Conservation (phyloP, 345 rosid genomes). For the Streptanthus diversifolius region DNA sequence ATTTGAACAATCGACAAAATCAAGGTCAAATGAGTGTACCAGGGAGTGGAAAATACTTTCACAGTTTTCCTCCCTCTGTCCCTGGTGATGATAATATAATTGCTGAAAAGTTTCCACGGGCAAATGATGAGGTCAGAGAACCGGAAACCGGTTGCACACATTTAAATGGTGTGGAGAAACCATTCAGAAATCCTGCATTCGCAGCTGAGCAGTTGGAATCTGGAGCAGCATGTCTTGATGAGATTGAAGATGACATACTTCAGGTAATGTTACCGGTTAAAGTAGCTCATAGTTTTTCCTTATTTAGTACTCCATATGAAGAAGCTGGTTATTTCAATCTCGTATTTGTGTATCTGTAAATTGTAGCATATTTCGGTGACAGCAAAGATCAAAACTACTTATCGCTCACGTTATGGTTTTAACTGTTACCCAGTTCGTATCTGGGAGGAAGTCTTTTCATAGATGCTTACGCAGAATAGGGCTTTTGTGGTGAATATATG, state of each 20-base stretch:
- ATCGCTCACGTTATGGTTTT: not conserved
- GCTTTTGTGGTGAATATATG: constrained; percentile 42
- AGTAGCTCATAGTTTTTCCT: not conserved
- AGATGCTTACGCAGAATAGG: constrained; percentile 5
- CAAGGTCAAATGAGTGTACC: constrained; percentile 23
- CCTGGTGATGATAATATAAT: constrained; percentile 22
- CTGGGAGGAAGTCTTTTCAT: not conserved
- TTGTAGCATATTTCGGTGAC: constrained; percentile 9
- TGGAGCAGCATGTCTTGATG: constrained; percentile 46
- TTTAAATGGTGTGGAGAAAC: constrained; percentile 32
- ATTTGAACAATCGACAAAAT: constrained; percentile 33
- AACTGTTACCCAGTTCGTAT: not conserved
- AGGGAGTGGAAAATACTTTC: constrained; percentile 34
- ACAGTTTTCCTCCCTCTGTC: constrained; percentile 32
- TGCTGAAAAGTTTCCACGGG: constrained; percentile 32
- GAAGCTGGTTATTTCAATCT: not conserved
- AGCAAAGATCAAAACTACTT: constrained; percentile 5
- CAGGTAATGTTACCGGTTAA: constrained; percentile 47
- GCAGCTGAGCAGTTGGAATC: constrained; percentile 35
- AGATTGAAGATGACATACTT: constrained; percentile 75
- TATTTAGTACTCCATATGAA: not conserved
- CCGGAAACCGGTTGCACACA: constrained; percentile 28
- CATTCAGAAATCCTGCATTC: constrained; percentile 32
- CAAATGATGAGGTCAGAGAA: constrained; percentile 30
- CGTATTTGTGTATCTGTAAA: not conserved